These are phyloP conservation scores for Colletotrichum navitas DNA, from an alignment of 2,329 filamentous ascomycete genomes.

Conservation along the genomic window DNA sequence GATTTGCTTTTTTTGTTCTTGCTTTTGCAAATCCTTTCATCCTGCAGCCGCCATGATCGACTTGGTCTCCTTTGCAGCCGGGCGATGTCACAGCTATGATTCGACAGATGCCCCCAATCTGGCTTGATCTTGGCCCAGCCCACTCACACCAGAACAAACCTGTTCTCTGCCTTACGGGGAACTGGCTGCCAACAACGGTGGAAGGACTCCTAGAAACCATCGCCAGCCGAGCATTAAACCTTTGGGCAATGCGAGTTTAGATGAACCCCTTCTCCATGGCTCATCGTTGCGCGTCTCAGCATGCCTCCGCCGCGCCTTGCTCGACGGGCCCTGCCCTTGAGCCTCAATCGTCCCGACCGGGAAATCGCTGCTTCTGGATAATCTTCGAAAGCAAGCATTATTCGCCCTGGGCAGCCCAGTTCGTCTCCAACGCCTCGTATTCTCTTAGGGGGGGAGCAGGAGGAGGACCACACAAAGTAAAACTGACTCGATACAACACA, in stretches of 20 bases:
- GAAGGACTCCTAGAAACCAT: conserved; percentile 1
- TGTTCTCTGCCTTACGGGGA: neutral
- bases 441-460: neutral
- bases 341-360: conserved; percentile 33
- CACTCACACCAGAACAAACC: conserved; percentile 8
- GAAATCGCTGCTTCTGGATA: conserved; percentile 35
- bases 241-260: conserved; percentile 29
- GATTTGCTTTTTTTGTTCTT: conserved; percentile 14
- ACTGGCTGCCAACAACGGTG: neutral
- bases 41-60: conserved; percentile 8
- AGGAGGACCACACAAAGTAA: conserved; percentile 29
- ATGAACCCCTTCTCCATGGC: conserved; percentile 25
- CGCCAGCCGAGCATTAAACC: conserved; percentile 22
- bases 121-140: conserved; percentile 29
- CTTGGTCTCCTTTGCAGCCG: conserved; percentile 11
- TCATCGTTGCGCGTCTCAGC: conserved; percentile 4
- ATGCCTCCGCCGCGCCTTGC: conserved; percentile 17
- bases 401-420: conserved; percentile 33
- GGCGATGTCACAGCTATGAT: conserved; percentile 32
- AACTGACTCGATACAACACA: conserved; percentile 40
- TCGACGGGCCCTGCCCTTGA: conserved; percentile 30
- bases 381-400: conserved; percentile 37
- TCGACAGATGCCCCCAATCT: conserved; percentile 14
- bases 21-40: conserved; percentile 18
- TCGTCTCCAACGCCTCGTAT: conserved; percentile 39